Base-by-base conservation (phyloP, 2,329 filamentous ascomycete genomes). In the Curvularia verruculosa region DNA sequence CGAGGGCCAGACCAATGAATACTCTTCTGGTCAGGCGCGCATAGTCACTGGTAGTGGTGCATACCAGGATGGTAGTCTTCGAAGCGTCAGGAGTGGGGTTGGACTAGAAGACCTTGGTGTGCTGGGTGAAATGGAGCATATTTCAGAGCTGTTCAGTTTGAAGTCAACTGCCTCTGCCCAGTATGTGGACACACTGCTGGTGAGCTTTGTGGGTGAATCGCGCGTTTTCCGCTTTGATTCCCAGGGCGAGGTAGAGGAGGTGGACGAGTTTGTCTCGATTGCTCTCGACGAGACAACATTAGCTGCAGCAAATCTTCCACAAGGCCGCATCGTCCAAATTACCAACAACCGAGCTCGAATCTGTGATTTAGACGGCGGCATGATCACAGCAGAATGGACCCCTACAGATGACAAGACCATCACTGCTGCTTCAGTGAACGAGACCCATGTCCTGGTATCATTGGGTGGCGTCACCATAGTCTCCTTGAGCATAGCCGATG, bases 31-130 rank as follows among this genome's bases (percentile, higher is more conserved):
- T 0, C 94, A 99, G 77, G 93, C 95, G 44, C 86, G 93, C 37
- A 90, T 99, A 59, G 92, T 99, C 10, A 93, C 94, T 2, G 94
- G 92, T 0, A 97, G 93, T 53, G 95, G 95, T 26, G 92, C 91
- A 0, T 95, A 91, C 72, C 88, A 90, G 63, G 92, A 96, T 69
- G 95, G 95, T 18, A 94, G 90, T 54, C 79, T 99, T 51, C 84
- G 95, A 58, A 96, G 92, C 71, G 91, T 99, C 21, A 85, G 95
- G 52, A 98, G 94, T 73, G 96, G 95, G 48, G 93, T 99, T 49
- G 93, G 93, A 0, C 84, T 98, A 49, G 92, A 97, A 72, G 92
- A 97, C 54, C 79, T 93, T 15, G 94, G 92, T 19, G 83, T 94
- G 5, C 80, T 98, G 8, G 90, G 88, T 34, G 89, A 96, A 44